Percentiles rank a stretch among this genome's conserved stretches.
phyloP scores from a whole-genome alignment of 2,329 filamentous ascomycete species.

The Diaporthe sp. region DNA sequence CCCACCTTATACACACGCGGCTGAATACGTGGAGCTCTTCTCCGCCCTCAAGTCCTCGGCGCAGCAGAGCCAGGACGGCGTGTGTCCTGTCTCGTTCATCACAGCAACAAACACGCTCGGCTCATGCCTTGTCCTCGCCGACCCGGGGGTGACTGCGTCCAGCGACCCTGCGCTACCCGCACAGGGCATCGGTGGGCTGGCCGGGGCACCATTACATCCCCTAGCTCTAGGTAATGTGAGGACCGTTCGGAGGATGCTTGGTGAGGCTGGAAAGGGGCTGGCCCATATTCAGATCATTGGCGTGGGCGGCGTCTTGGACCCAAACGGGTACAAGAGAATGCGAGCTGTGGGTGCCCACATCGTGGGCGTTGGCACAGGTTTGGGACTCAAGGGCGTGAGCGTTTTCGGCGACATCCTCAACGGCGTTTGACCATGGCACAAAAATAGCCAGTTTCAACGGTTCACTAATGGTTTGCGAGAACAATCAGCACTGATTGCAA shows the following conservation, averaged over 20 bases:
- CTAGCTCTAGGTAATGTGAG: slow-evolving; percentile 82
- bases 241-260: slow-evolving; percentile 74
- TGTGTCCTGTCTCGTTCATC: slow-evolving; percentile 73
- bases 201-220: slow-evolving; percentile 79
- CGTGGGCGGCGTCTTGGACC: slow-evolving; percentile 79
- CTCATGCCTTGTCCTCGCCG: slow-evolving; percentile 71
- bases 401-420: slow-evolving; percentile 73
- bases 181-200: slow-evolving; percentile 77
- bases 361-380: slow-evolving; percentile 78
- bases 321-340: slow-evolving; percentile 75
- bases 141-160: slow-evolving; percentile 32
- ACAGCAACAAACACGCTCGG: slow-evolving; percentile 83
- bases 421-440: slow-evolving; percentile 26
- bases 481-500: not conserved
- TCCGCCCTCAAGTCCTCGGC: slow-evolving; percentile 59
- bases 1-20: slow-evolving; percentile 80
- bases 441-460: not conserved
- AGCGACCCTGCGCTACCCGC: slow-evolving; percentile 65
- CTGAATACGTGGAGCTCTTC: slow-evolving; percentile 73
- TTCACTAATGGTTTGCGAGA: not conserved
- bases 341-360: slow-evolving; percentile 73
- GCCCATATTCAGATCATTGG: slow-evolving; percentile 76
- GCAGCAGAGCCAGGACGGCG: slow-evolving; percentile 43
- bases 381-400: slow-evolving; percentile 73
- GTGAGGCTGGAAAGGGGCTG: slow-evolving; percentile 60